Evolutionary conservation across 352 stramenopile genomes (phyloP), one percentile per base, ranked within the genome.

Genomic region (Pythium insidiosum): DNA sequence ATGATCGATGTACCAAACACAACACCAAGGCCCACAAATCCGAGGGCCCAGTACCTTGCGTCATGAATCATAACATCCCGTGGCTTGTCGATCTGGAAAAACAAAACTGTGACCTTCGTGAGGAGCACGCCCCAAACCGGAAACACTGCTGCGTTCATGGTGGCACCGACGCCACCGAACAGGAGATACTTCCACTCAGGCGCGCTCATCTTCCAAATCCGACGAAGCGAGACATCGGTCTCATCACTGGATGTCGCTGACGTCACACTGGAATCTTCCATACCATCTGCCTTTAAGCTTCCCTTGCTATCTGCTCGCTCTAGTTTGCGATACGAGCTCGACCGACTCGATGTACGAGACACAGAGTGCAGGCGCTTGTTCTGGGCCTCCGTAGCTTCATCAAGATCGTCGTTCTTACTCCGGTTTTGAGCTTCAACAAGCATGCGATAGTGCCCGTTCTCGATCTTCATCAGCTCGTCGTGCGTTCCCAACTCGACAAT

Each of bases 401-500:
- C 44, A 7, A 23, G 13, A 6, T 47, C 39, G 6, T 18, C 49
- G 18, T 35, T 33, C 0, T 40, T 31, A 4, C 37, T 18, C 5
- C 20, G 42, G 16, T 23, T 36, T 37, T 43, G 43, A 3, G 38
- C 42, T 35, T 66, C 49, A 1, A 68, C 59, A 1, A 68, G 42
- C 7, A 25, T n/a, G 1, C 52, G 45, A 40, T 68, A 68, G 22
- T 47, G 19, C 18, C 59, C 59, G 20, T 47, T 16, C 7, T 33
- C 22, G 15, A 67, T 41, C 37, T 65, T 43, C 62, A 96, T 78
- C n/a, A 96, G 52, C 41, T 85, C 64, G 30, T 85, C 66, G 58
- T 97, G 88, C 1, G 56, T 73, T 0, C 88, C 88, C 19, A 85
- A 60, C 47, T 88, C 84, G 4, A 90, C 62, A 19, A 97, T 81